phyloP scores from a whole-genome alignment of 2,329 filamentous ascomycete species.

The Pezicula carpinea region DNA sequence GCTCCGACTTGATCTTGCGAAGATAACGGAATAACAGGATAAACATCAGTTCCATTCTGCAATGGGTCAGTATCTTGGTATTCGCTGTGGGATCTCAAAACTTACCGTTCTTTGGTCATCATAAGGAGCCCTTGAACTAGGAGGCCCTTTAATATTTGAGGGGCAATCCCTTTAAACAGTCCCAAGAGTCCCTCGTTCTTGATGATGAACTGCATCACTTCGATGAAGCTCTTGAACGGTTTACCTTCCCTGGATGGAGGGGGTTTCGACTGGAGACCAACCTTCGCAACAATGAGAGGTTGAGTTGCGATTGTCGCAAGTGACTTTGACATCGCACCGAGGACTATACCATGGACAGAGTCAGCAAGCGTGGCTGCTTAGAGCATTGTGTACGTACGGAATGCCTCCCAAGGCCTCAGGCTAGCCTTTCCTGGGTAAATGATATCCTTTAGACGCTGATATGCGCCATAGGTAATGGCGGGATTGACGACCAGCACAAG shows the following conservation, averaged over 20 bases:
- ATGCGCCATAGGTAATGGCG: constrained; percentile 95
- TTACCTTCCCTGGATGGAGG: constrained; percentile 80
- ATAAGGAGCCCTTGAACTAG: constrained; percentile 93
- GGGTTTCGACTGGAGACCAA: constrained; percentile 89
- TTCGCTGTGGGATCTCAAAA: constrained; percentile 5
- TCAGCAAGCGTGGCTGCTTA: background rate
- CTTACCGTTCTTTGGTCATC: constrained; percentile 97
- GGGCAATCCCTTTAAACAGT: constrained; percentile 96
- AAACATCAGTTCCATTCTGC: constrained; percentile 81
- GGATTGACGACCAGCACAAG: constrained; percentile 94
- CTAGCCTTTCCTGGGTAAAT: constrained; percentile 74
- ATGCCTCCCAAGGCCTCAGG: constrained; percentile 81
- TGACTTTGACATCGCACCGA: constrained; percentile 89
- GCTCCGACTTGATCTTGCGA: constrained; percentile 62
- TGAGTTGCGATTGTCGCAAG: constrained; percentile 90
- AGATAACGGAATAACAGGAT: constrained; percentile 81
- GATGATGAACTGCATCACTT: constrained; percentile 93
- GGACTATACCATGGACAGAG: constrained; percentile 47
- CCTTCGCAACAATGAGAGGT: constrained; percentile 95
- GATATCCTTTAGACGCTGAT: constrained; percentile 76
- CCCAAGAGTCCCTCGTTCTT: constrained; percentile 77
- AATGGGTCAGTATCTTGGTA: constrained; percentile 5
- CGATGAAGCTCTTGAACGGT: constrained; percentile 87
- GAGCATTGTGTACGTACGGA: constrained; percentile 57
- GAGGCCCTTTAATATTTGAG: constrained; percentile 88